phyloP scores from a whole-genome alignment of 768 basidiomycete species.

The Termitomyces bulborhizus region DNA sequence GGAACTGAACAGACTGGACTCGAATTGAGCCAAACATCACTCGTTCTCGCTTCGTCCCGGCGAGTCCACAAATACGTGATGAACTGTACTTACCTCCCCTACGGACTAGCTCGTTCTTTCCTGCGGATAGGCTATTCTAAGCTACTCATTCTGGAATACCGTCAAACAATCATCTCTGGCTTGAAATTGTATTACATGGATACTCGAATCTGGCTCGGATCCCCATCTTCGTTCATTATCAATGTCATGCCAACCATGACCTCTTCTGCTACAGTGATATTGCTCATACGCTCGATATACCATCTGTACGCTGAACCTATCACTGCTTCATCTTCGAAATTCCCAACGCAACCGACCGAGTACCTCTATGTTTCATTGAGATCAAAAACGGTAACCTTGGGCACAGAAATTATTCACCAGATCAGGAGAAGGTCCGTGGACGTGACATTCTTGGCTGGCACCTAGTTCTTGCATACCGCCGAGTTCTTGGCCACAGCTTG shows the following conservation, averaged over 20 bases:
- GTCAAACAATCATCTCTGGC: background rate
- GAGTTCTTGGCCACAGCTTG: too few species aligned
- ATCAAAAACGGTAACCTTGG: too few species aligned
- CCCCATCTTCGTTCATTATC: background rate
- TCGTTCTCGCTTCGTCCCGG: background rate
- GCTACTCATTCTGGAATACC: background rate
- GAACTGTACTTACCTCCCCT: too few species aligned
- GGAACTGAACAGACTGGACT: background rate
- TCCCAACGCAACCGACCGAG: background rate
- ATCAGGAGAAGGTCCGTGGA: too few species aligned
- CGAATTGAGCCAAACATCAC: background rate
- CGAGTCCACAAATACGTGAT: too few species aligned
- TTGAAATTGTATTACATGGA: too few species aligned
- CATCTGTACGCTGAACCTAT: background rate
- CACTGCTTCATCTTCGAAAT: background rate
- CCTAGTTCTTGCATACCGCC: too few species aligned
- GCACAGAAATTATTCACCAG: too few species aligned
- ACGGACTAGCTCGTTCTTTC: background rate
- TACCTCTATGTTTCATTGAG: too few species aligned
- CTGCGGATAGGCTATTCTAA: background rate
- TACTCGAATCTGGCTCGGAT: background rate
- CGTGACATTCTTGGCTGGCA: too few species aligned
- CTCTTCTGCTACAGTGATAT: background rate
- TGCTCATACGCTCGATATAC: background rate
- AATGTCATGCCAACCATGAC: background rate